A percentile compares a stretch with the other conserved stretches of the same genome.
Conservation (phyloP, 495 filamentous ascomycete species). For the Daldinia childiae region DNA sequence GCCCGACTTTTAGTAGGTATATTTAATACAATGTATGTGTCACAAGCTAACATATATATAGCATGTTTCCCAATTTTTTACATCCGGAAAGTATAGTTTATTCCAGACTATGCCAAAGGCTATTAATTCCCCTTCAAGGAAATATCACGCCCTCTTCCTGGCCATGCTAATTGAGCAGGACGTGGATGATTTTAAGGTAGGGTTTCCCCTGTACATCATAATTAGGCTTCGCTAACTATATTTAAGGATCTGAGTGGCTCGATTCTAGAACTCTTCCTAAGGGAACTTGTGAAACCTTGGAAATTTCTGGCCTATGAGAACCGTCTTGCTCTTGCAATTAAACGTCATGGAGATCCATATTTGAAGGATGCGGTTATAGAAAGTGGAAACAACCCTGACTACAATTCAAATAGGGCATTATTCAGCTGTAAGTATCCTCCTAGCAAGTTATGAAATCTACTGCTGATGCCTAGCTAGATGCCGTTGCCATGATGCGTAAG, state of each 20-base stretch:
- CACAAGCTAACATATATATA: slow-evolving; percentile 34
- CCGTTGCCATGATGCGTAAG: slow-evolving; percentile 55
- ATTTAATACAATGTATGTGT: not conserved
- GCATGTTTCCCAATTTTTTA: slow-evolving; percentile 53
- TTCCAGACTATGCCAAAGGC: slow-evolving; percentile 49
- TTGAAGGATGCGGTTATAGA: slow-evolving; percentile 46
- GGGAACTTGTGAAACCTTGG: slow-evolving; percentile 52
- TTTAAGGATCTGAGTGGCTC: slow-evolving; percentile 47
- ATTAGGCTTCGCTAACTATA: slow-evolving; percentile 18
- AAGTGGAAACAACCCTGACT: slow-evolving; percentile 46
- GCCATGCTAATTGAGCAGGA: slow-evolving; percentile 50
- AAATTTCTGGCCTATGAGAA: slow-evolving; percentile 53
- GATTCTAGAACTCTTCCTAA: slow-evolving; percentile 51
- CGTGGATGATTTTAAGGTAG: slow-evolving; percentile 50
- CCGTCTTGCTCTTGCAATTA: slow-evolving; percentile 51
- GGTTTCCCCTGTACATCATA: not conserved
- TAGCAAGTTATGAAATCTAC: not conserved
- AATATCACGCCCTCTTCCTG: slow-evolving; percentile 54
- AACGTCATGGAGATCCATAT: slow-evolving; percentile 47
- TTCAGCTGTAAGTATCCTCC: slow-evolving; percentile 46
- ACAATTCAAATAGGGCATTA: slow-evolving; percentile 52
- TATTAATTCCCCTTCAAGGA: slow-evolving; percentile 42
- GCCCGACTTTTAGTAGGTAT: slow-evolving; percentile 49
- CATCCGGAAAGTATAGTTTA: slow-evolving; percentile 49
- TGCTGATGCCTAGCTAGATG: slow-evolving; percentile 36